phyloP scores from a whole-genome alignment of 257 asterid species.

The Rauvolfia tetraphylla region DNA sequence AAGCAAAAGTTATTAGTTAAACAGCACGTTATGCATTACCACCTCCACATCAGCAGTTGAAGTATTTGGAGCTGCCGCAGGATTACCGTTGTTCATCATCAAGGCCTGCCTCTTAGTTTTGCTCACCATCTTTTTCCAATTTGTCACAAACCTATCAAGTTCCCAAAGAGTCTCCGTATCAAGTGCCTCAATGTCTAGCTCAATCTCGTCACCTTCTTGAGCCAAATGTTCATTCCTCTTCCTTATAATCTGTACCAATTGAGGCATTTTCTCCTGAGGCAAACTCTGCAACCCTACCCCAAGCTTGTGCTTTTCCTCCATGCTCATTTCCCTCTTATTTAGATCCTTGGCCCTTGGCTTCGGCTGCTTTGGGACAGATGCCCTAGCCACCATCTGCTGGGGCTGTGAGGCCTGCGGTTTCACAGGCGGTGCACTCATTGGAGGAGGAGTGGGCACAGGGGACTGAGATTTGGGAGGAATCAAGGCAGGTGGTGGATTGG shows the following conservation, averaged over 20 bases:
- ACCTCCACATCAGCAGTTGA: conserved; percentile 47
- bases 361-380: conserved; percentile 49
- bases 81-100: conserved; percentile 37
- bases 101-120: conserved; percentile 82
- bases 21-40: conserved; percentile 34
- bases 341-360: conserved; percentile 93
- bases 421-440: conserved; percentile 47
- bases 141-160: conserved; percentile 89
- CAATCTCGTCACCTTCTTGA: conserved; percentile 96
- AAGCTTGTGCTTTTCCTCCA: conserved; percentile 94
- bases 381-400: conserved; percentile 28
- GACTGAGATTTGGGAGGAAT: conserved; percentile 20
- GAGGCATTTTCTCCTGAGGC: conserved; percentile 98
- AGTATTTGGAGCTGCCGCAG: conserved; percentile 26
- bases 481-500: conserved; percentile 19
- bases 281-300: conserved; percentile 84
- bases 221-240: conserved; percentile 86
- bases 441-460: conserved; percentile 43
- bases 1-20: too few relatives aligned
- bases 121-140: conserved; percentile 96
- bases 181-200: conserved; percentile 92
- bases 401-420: conserved; percentile 34
- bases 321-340: conserved; percentile 81
- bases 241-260: conserved; percentile 70
- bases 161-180: conserved; percentile 97